Base-by-base conservation (phyloP, 352 stramenopile genomes). In the Pythium chondricola region DNA sequence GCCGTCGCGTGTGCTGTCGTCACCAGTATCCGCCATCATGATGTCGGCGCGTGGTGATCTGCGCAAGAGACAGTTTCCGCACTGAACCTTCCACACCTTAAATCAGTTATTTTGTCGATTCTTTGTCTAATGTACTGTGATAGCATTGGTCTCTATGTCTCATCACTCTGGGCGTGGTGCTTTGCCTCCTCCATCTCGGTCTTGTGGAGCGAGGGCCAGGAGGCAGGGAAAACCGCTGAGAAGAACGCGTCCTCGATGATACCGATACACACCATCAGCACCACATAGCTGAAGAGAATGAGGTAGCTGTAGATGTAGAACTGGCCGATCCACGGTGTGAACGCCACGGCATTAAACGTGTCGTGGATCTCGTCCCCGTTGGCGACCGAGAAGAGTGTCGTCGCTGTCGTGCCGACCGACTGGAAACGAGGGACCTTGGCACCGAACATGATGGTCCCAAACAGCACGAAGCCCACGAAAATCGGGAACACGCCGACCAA, bases 161-260 rank as follows among this genome's bases (percentile, higher is more conserved):
- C n/a, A n/a, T n/a, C n/a, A n/a, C n/a, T n/a, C n/a, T n/a, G n/a
- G n/a, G n/a, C n/a, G n/a, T n/a, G n/a, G n/a, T n/a, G n/a, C n/a
- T n/a, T 35, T 26, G n/a, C 46, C 3, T 46, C 27, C 16, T 56
- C 48, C 6, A 36, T 45, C 32, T 71, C 62, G 1, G 27, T 56
- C n/a, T 67, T 26, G 36, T 69, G 50, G 4, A 72, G 59, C 10
- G 64, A 73, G 4, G 74, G 72, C 74, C 79, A 90, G 16, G 74
- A 74, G 4, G 63, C 71, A 5, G 77, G 77, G 48, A 85, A 88
- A 18, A 84, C 74, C 26, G 80, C 74, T 6, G 80, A 83, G 63
- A 95, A 95, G 60, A 93, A 95, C 17, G 82, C 74, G 54, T 95
- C 80, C 58, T 95, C 84, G 40, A 93, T 89, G 43, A 95, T 88